These are phyloP conservation scores for Marasmius sp. DNA, from an alignment of 1,284 basidiomycete species.

Conservation along the genomic window DNA sequence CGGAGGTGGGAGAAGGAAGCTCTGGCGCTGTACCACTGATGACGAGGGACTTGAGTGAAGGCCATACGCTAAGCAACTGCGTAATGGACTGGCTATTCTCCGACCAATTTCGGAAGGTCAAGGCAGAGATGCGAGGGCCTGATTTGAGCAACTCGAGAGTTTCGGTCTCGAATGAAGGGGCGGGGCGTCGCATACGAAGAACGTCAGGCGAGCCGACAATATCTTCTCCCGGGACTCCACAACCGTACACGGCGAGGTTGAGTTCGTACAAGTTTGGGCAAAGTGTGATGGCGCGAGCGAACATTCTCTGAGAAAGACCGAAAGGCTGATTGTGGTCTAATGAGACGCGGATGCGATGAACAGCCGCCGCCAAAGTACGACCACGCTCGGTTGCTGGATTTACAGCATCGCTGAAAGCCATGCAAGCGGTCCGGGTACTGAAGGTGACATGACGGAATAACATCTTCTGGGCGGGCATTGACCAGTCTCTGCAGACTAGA, in stretches of 20 bases:
- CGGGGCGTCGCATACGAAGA: slow-evolving; percentile 47
- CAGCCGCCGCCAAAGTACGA: slow-evolving; percentile 48
- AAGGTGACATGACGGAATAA: slow-evolving; percentile 60
- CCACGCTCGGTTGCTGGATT: slow-evolving; percentile 46
- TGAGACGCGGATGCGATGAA: slow-evolving; percentile 51
- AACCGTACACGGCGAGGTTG: slow-evolving; percentile 58
- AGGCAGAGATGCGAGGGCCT: slow-evolving; percentile 53
- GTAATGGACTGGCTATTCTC: slow-evolving; percentile 55
- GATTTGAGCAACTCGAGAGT: slow-evolving; percentile 52
- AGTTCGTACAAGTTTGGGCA: slow-evolving; percentile 62
- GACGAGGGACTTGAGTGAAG: slow-evolving; percentile 51
- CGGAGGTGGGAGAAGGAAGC: slow-evolving; percentile 40
- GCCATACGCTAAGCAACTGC: slow-evolving; percentile 64
- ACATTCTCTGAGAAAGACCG: slow-evolving; percentile 51
- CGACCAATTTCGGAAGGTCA: slow-evolving; percentile 71
- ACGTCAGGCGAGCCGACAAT: slow-evolving; percentile 44
- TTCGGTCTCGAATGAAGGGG: slow-evolving; percentile 53
- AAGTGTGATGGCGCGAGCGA: slow-evolving; percentile 53
- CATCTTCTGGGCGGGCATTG: slow-evolving; percentile 56
- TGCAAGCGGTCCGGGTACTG: slow-evolving; percentile 49
- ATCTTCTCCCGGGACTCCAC: slow-evolving; percentile 44
- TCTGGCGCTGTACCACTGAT: slow-evolving; percentile 61
- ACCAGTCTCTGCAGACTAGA: slow-evolving; percentile 67
- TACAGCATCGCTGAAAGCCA: slow-evolving; percentile 52
- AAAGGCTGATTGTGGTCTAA: slow-evolving; percentile 68